phyloP scores from a whole-genome alignment of 495 filamentous ascomycete species.

The Hypoxylon lienhwacheense region DNA sequence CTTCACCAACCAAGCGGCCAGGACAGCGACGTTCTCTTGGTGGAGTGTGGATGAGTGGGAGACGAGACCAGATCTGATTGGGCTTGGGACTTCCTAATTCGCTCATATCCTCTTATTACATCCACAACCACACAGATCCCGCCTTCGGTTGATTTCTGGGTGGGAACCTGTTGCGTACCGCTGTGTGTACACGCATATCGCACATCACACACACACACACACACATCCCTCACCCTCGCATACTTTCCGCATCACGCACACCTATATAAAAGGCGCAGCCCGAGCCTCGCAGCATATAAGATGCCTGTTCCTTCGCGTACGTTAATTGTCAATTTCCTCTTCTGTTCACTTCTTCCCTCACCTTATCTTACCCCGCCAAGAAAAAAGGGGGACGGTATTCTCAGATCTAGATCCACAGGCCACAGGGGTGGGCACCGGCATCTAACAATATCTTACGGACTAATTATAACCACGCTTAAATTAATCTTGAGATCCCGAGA shows the following conservation, averaged over 20 bases:
- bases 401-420: conserved; percentile 30
- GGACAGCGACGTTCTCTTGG: conserved; percentile 6
- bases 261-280: conserved; percentile 28
- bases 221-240: neutral
- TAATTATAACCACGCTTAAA: conserved; percentile 30
- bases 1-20: conserved; percentile 7
- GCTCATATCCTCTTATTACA: conserved; percentile 32
- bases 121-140: conserved; percentile 11
- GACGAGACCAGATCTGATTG: conserved; percentile 27
- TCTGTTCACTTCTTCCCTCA: neutral
- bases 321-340: conserved; percentile 11
- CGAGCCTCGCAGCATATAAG: conserved; percentile 4
- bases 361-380: conserved; percentile 27
- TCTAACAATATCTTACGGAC: no score
- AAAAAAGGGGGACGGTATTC: conserved; percentile 9
- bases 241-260: no score
- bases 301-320: conserved; percentile 34
- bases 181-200: conserved; percentile 11
- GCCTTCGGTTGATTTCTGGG: conserved; percentile 4
- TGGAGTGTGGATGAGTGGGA: conserved; percentile 16
- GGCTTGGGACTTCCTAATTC: conserved; percentile 37
- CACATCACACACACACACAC: conserved; percentile 10
- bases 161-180: conserved; percentile 21
- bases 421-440: conserved; percentile 29
- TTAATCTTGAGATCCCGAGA: conserved; percentile 28